Evolutionary conservation across 1,284 basidiomycete genomes (phyloP).

Genomic region (Coniferiporia weirii): DNA sequence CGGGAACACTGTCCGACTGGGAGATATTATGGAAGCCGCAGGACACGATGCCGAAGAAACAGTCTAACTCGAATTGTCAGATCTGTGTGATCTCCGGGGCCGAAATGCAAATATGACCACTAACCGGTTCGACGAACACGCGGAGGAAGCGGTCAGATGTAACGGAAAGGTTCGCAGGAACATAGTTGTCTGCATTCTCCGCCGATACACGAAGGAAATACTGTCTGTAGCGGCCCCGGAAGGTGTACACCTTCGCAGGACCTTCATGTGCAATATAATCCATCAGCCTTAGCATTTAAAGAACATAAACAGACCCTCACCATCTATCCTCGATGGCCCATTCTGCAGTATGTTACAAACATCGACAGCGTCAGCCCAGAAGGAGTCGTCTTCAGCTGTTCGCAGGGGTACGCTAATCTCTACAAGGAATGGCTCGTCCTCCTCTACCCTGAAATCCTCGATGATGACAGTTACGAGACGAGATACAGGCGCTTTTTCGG

Average conservation of each 20-base stretch:
- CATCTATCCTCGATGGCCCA: constrained; percentile 65
- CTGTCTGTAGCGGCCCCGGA: constrained; percentile 66
- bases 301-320: constrained; percentile 30
- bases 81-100: not conserved
- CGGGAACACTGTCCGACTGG: not conserved
- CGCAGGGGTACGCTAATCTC: constrained; percentile 58
- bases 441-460: constrained; percentile 4
- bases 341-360: constrained; percentile 53
- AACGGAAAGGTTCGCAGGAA: constrained; percentile 31
- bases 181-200: constrained; percentile 31
- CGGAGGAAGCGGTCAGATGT: constrained; percentile 28
- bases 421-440: constrained; percentile 48
- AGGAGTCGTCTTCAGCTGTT: constrained; percentile 45
- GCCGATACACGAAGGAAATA: constrained; percentile 57
- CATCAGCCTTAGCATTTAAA: constrained; percentile 2
- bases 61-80: not conserved
- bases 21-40: not conserved
- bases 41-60: not conserved
- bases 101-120: not conserved
- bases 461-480: constrained; percentile 6
- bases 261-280: constrained; percentile 34
- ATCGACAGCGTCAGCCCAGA: constrained; percentile 65
- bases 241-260: constrained; percentile 60
- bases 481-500: not conserved
- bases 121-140: constrained; percentile 30